Conservation (phyloP, 2,329 filamentous ascomycete species). For the Scedosporium apiospermum region DNA sequence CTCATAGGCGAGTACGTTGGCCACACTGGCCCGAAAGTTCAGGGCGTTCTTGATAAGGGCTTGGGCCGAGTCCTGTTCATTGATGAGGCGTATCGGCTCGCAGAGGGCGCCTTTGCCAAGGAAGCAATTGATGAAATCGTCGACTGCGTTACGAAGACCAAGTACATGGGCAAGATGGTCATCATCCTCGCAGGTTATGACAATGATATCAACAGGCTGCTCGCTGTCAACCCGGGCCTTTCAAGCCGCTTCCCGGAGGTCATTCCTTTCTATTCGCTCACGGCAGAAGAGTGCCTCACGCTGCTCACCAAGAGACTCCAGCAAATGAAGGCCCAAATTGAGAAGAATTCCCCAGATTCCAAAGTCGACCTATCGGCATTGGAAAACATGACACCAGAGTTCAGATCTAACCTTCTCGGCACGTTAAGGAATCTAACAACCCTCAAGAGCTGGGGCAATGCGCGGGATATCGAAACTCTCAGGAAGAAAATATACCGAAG, state of each 20-base stretch:
- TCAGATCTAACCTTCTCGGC: background rate
- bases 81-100: conserved; percentile 61
- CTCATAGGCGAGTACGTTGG: conserved; percentile 60
- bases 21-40: conserved; percentile 56
- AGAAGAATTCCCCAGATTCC: conserved; percentile 11
- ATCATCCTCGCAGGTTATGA: conserved; percentile 63
- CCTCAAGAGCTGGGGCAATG: conserved; percentile 50
- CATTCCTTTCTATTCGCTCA: conserved; percentile 45
- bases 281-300: conserved; percentile 44
- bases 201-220: conserved; percentile 52
- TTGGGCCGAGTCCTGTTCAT: conserved; percentile 61
- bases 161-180: conserved; percentile 50
- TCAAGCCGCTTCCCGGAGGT: conserved; percentile 56
- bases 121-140: conserved; percentile 47
- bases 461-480: conserved; percentile 49
- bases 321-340: conserved; percentile 45
- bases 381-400: conserved; percentile 20
- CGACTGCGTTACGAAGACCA: conserved; percentile 42
- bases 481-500: conserved; percentile 37
- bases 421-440: conserved; percentile 20
- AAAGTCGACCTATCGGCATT: conserved; percentile 8
- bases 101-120: conserved; percentile 45
- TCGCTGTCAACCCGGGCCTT: conserved; percentile 53
- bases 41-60: conserved; percentile 44
- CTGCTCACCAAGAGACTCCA: conserved; percentile 46